Conservation (phyloP, 305 asterid genomes). For the Nicotiana rustica region DNA sequence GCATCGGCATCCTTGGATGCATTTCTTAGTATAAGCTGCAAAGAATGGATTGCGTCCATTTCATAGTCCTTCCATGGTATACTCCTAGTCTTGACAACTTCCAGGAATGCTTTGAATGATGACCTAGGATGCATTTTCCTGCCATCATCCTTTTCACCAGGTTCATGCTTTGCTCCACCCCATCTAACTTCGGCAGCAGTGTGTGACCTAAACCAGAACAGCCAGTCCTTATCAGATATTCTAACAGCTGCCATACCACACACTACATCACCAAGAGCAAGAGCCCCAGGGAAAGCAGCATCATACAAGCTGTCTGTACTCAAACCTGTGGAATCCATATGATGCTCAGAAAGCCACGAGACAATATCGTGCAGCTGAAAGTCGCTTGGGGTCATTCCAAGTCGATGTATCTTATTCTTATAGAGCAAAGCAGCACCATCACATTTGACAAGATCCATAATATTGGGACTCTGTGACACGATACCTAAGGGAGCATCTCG, state of each 20-base stretch:
- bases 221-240: conserved; percentile 81
- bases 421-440: conserved; percentile 83
- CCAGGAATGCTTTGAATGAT: conserved; percentile 88
- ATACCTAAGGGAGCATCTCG: conserved; percentile 90
- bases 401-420: conserved; percentile 56
- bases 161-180: conserved; percentile 95
- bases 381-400: conserved; percentile 75
- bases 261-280: conserved; percentile 74
- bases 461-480: conserved; percentile 85
- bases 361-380: conserved; percentile 76
- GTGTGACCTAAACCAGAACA: conserved; percentile 93
- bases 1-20: conserved; percentile 62
- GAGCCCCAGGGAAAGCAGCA: conserved; percentile 89
- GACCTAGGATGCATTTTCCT: conserved; percentile 88
- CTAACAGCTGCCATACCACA: conserved; percentile 98
- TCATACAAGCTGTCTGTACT: conserved; percentile 89
- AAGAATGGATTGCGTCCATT: conserved; percentile 94
- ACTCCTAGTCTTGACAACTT: conserved; percentile 81
- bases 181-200: conserved; percentile 89
- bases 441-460: conserved; percentile 94
- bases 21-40: conserved; percentile 88
- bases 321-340: conserved; percentile 86
- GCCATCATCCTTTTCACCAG: conserved; percentile 77
- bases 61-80: conserved; percentile 89
- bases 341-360: conserved; percentile 84